Percentiles rank a stretch among this genome's conserved stretches.
Evolutionary conservation across 192 early-diverging fungal species (phyloP).

Genomic region (Coemansia asiatica): DNA sequence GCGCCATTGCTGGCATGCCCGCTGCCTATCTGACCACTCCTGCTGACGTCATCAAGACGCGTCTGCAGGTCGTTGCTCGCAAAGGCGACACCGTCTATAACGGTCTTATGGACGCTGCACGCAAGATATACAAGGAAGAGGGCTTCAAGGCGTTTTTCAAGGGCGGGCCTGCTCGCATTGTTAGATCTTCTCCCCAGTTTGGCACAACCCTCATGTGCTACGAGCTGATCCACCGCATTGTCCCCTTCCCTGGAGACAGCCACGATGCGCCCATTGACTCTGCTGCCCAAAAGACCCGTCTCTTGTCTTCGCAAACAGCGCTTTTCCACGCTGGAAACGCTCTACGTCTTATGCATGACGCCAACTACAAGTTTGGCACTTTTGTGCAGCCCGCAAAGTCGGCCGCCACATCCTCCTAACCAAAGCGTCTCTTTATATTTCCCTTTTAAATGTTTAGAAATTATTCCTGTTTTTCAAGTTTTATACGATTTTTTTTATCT

Average conservation of each 20-base stretch:
- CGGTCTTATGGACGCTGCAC: slow-evolving; percentile 81
- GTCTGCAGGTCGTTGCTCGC: slow-evolving; percentile 89
- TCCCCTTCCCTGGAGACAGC: slow-evolving; percentile 58
- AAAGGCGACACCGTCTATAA: slow-evolving; percentile 85
- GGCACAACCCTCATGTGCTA: slow-evolving; percentile 94
- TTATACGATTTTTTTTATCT: too few relatives aligned
- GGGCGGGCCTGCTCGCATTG: slow-evolving; percentile 89
- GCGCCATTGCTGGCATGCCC: slow-evolving; percentile 91
- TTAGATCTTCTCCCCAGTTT: slow-evolving; percentile 95
- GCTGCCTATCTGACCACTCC: slow-evolving; percentile 97
- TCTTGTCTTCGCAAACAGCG: slow-evolving; percentile 38
- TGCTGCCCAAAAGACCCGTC: slow-evolving; percentile 18
- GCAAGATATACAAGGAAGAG: slow-evolving; percentile 88
- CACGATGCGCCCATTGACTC: slow-evolving; percentile 27
- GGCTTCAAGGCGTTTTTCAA: slow-evolving; percentile 96
- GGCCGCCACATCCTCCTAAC: neutral
- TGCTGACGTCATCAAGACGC: slow-evolving; percentile 97
- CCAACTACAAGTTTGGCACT: slow-evolving; percentile 49
- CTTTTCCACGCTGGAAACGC: slow-evolving; percentile 49
- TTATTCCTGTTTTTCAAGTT: too few relatives aligned
- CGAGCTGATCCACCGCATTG: slow-evolving; percentile 76
- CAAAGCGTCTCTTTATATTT: too few relatives aligned
- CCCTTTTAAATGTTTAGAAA: too few relatives aligned
- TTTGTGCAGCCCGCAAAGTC: slow-evolving; percentile 7
- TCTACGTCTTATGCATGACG: slow-evolving; percentile 44